Conservation (phyloP, 2,329 filamentous ascomycete species). For the Biscogniauxia marginata region DNA sequence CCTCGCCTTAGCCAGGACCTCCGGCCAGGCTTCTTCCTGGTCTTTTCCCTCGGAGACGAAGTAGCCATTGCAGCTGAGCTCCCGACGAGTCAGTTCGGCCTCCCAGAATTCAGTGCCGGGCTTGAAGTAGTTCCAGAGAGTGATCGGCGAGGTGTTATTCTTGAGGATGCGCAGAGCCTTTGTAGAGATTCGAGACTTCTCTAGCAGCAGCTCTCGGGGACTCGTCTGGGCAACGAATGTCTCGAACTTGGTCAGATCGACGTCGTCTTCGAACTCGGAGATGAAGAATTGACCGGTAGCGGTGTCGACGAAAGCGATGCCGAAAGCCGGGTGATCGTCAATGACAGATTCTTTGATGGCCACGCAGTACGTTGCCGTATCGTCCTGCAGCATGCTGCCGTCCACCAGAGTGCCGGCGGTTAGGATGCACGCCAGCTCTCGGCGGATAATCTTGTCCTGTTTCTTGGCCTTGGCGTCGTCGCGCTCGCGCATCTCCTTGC, state of each 20-base stretch:
- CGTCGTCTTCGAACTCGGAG: conserved; percentile 89
- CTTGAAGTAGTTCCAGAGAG: conserved; percentile 93
- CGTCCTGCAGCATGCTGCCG: conserved; percentile 93
- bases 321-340: conserved; percentile 78
- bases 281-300: conserved; percentile 93
- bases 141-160: conserved; percentile 89
- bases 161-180: conserved; percentile 91
- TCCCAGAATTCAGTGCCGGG: conserved; percentile 87
- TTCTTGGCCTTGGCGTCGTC: conserved; percentile 66
- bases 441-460: conserved; percentile 87
- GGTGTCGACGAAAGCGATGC: conserved; percentile 90
- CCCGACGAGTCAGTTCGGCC: conserved; percentile 75
- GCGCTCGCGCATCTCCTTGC: conserved; percentile 98
- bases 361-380: conserved; percentile 95
- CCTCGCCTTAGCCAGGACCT: conserved; percentile 66
- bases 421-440: conserved; percentile 86
- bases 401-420: conserved; percentile 93
- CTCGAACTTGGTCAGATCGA: conserved; percentile 94
- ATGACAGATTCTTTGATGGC: conserved; percentile 82
- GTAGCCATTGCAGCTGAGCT: conserved; percentile 77
- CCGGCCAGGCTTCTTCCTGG: conserved; percentile 68
- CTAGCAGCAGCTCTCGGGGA: conserved; percentile 83
- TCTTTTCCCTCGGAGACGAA: conserved; percentile 59
- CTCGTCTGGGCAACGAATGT: conserved; percentile 91
- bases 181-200: conserved; percentile 83